Evolutionary conservation across 352 stramenopile genomes (phyloP).

Genomic region (Blastocystis sp.): DNA sequence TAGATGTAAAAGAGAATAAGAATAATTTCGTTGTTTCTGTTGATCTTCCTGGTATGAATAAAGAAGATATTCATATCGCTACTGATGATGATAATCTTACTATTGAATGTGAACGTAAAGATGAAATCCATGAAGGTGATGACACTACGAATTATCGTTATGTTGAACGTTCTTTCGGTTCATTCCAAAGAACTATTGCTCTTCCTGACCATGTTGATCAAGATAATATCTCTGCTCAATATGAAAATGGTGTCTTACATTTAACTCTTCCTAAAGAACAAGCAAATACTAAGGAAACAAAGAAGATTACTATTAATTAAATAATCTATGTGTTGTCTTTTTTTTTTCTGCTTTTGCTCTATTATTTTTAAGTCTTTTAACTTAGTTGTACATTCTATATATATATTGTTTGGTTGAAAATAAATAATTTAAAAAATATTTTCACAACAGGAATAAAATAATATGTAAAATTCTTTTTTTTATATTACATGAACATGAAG

Average conservation of each 20-base stretch:
- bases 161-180: constrained; percentile 24
- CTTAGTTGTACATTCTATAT: no score
- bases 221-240: constrained; percentile 25
- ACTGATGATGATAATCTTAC: constrained; percentile 35
- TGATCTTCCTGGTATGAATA: constrained; percentile 38
- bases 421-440: no score
- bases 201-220: constrained; percentile 37
- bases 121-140: constrained; percentile 36
- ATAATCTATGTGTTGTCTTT: no score
- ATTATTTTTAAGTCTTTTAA: no score
- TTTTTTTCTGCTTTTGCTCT: no score
- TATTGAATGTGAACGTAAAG: constrained; percentile 36
- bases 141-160: constrained; percentile 38
- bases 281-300: constrained; percentile 9
- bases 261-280: constrained; percentile 37
- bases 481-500: no score
- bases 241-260: constrained; percentile 39
- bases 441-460: no score
- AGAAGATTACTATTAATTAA: constrained; percentile 17
- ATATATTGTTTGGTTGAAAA: no score
- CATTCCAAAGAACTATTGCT: constrained; percentile 35
- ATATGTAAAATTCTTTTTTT: no score
- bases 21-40: constrained; percentile 35
- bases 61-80: constrained; percentile 38
- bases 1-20: constrained; percentile 38